Percentiles rank a stretch among this genome's conserved stretches.
These are phyloP conservation scores for Tetradesmus lagerheimii DNA, from an alignment of 139 green algal genomes.

Conservation along the genomic window DNA sequence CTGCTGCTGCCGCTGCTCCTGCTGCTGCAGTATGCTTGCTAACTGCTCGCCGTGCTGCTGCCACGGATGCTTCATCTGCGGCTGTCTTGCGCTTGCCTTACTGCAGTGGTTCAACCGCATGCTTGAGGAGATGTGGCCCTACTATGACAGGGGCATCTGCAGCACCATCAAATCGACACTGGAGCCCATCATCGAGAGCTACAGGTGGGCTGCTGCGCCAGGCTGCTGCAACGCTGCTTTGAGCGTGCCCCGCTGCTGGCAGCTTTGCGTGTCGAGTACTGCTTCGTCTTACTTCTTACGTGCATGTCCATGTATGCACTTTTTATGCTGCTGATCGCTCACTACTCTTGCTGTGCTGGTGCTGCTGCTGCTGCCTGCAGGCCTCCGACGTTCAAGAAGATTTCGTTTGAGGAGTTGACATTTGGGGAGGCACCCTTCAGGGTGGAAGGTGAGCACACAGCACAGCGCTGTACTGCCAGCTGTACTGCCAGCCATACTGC, in stretches of 20 bases:
- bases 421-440: conserved; percentile 89
- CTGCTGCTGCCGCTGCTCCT: conserved; percentile 18
- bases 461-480: not conserved
- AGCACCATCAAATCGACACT: conserved; percentile 81
- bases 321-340: not conserved
- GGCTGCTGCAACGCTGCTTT: not conserved
- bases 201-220: conserved; percentile 39
- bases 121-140: conserved; percentile 87
- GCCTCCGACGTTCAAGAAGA: conserved; percentile 73
- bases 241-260: not conserved
- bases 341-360: not conserved
- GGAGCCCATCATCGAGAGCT: conserved; percentile 79
- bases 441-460: conserved; percentile 58
- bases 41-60: not conserved
- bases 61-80: not conserved
- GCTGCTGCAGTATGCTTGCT: too few relatives aligned
- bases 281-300: too few relatives aligned
- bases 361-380: not conserved
- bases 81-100: not conserved
- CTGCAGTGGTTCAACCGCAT: conserved; percentile 88
- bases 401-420: conserved; percentile 88
- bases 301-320: too few relatives aligned
- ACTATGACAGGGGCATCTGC: conserved; percentile 86
- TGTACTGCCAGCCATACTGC: too few relatives aligned
- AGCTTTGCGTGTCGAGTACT: too few relatives aligned